Conservation (phyloP, 176 grass and related monocot species). For the Lolium perenne region DNA sequence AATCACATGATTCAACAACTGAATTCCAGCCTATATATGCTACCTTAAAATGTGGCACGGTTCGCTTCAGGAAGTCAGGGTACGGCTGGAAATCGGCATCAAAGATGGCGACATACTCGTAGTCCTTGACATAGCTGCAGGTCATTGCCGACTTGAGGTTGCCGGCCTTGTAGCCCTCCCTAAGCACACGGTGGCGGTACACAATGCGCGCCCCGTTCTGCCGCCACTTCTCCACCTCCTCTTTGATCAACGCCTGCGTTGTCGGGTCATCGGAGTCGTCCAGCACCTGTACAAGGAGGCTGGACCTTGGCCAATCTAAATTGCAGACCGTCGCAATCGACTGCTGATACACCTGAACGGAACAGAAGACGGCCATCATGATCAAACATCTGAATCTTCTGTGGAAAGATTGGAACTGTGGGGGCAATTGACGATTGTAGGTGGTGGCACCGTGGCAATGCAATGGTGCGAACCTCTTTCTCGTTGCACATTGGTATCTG, state of each 20-base stretch:
- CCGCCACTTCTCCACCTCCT: constrained; percentile 86
- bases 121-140: constrained; percentile 85
- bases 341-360: constrained; percentile 74
- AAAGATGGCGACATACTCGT: constrained; percentile 87
- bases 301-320: constrained; percentile 89
- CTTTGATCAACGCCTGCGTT: constrained; percentile 69
- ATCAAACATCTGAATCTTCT: not conserved
- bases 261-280: constrained; percentile 80
- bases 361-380: not conserved
- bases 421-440: not conserved
- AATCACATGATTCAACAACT: not conserved
- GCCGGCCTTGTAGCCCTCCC: constrained; percentile 90
- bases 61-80: constrained; percentile 77
- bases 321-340: constrained; percentile 85
- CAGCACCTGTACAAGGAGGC: constrained; percentile 82
- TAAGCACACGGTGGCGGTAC: constrained; percentile 71
- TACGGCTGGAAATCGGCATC: constrained; percentile 90
- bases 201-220: constrained; percentile 60
- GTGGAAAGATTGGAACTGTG: not conserved
- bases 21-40: not conserved
- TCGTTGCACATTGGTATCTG: constrained; percentile 99
- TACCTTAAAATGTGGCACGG: constrained; percentile 92
- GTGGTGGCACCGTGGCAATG: not conserved
- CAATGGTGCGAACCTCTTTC: constrained; percentile 64
- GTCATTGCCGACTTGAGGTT: constrained; percentile 90